Evolutionary conservation across 139 green algal species (phyloP), one percentile per base, ranked within the genome.

Genomic region (Chlamydomonas asymmetrica): DNA sequence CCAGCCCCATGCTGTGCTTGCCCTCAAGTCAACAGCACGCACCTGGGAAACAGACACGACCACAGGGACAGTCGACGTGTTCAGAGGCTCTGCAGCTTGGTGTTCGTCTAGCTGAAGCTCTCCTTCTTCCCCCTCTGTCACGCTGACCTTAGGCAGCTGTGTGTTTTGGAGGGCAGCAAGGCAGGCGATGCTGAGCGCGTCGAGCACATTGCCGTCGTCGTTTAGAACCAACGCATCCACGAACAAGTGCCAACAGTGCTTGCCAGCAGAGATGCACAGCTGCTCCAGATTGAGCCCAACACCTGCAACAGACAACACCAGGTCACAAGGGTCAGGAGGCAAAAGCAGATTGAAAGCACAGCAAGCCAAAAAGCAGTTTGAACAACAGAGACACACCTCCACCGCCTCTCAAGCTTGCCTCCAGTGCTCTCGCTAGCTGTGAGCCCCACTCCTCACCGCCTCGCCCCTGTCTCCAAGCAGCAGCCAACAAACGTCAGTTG

Each of bases 151-250:
- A 2, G 87, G 87, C 23, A 97, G 71, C 2, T 76, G 71, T 0
- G 90, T 92, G 76, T 91, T 80, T 9, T 78, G 43, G 37, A 97
- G 81, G 1, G 92, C 92, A 13, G 87, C 84, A 59, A 89, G 69
- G 5, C 79, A 73, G 5, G 93, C 94, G 8, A 94, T 84, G 63
- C 83, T 89, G 45, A 93, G 65, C 6, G 94, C 93, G 65, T 92
- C 90, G 40, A 95, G 78, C 62, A 97, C 74, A 67, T 89, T 93
- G 71, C 94, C 94, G 59, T 93, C 93, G 23, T 89, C 82, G 52
- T 91, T 91, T 18, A 98, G 75, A 31, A 98, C 81, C 31, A 98
- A 80, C 0, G 80, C 90, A 56, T 98, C 94, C 3, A 97, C 71
- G 57, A 91, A 89, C 50, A 98, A 66, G 57, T 85, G 39, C 94